Evolutionary conservation across 2,329 filamentous ascomycete species (phyloP), one percentile per base, ranked within the genome.

Genomic region (Curvularia eragrostidis): DNA sequence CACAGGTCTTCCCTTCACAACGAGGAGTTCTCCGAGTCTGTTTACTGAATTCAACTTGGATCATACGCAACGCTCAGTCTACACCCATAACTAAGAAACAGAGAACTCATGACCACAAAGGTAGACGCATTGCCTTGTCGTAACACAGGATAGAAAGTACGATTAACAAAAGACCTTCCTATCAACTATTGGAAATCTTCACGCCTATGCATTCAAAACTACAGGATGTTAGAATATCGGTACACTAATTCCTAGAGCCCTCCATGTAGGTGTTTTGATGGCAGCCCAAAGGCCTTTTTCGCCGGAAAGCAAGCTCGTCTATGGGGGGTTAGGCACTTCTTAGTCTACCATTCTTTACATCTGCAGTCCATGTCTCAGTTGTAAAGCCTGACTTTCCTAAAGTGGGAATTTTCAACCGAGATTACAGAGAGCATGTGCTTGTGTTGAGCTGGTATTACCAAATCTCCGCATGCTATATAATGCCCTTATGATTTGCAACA

Each of bases 201-300:
- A 26, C 49, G 47, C 53, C 46, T 54, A 42, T 54, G 28, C 43
- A 52, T 28, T 52, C 58, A 49, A 41, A 28, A 32, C 15, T 43
- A 48, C n/a, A 44, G 56, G 50, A 58, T 41, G 19, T 53, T 26
- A 54, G 54, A 46, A 59, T 41, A 47, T 48, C 50, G 39, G 52
- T 52, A 60, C 62, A 54, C 26, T 59, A 62, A 56, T 36, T 44
- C 44, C 49, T 48, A 62, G 62, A 59, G 52, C 6, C 15, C 34
- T 36, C 34, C 34, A n/a, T 36, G 34, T 18, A 36, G 15, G 15
- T 36, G 34, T 15, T 36, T n/a, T 4, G 7, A 65, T 63, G 39
- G 21, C 48, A 48, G 57, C 49, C 53, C 54, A 58, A 57, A 55
- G 32, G 68, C 72, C 64, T 66, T 71, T 74, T 68, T 67, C 69